Evolutionary conservation across 2,329 filamentous ascomycete species (phyloP).

Genomic region (Nothophoma quercina): DNA sequence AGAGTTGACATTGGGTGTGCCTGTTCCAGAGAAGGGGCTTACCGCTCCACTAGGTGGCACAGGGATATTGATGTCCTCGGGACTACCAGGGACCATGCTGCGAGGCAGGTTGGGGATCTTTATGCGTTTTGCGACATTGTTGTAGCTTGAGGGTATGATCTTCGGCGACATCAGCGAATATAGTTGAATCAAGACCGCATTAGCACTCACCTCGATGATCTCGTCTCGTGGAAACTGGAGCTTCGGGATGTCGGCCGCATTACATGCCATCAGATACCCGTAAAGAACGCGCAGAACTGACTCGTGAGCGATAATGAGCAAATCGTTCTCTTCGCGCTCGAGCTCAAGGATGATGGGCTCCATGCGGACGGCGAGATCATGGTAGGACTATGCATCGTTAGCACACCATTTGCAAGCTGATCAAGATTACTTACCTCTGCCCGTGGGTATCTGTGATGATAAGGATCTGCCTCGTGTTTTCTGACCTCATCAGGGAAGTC

Average conservation of each 20-base stretch:
- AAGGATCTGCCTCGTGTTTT: slow-evolving; percentile 93
- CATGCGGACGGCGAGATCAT: slow-evolving; percentile 95
- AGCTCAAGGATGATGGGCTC: slow-evolving; percentile 98
- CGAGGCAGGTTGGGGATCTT: slow-evolving; percentile 75
- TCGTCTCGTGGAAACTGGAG: slow-evolving; percentile 94
- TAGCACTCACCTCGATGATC: slow-evolving; percentile 78
- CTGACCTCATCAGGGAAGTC: slow-evolving; percentile 89
- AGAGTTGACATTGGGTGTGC: slow-evolving; percentile 43
- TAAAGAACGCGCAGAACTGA: slow-evolving; percentile 97
- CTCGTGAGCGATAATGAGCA: slow-evolving; percentile 98
- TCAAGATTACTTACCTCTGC: slow-evolving; percentile 73
- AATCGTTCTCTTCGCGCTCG: slow-evolving; percentile 93
- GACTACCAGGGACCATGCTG: slow-evolving; percentile 76
- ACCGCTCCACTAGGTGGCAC: slow-evolving; percentile 66
- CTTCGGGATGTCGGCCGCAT: slow-evolving; percentile 90
- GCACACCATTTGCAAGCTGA: background rate
- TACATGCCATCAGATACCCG: slow-evolving; percentile 98
- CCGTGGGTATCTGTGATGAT: slow-evolving; percentile 94
- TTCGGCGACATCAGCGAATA: slow-evolving; percentile 35
- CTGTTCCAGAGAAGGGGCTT: slow-evolving; percentile 53
- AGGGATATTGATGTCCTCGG: slow-evolving; percentile 81
- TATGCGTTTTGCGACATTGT: slow-evolving; percentile 92
- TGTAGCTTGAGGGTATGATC: slow-evolving; percentile 97
- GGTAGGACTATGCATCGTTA: slow-evolving; percentile 75
- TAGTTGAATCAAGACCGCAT: slow-evolving; percentile 18